Conservation (phyloP, 148 eudicot genomes). For the Chenopodium album region DNA sequence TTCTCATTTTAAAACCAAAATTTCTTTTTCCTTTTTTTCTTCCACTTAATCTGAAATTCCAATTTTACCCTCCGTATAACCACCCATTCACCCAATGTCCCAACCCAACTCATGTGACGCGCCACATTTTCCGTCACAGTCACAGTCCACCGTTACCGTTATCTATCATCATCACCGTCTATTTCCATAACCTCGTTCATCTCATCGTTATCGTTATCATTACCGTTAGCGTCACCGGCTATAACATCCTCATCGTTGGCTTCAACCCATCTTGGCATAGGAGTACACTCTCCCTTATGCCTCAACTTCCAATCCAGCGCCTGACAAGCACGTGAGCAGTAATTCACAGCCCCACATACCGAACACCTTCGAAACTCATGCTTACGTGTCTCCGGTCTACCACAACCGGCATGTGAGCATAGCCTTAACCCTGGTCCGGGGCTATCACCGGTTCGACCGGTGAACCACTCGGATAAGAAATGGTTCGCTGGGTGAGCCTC, state of each 20-base stretch:
- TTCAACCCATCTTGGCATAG: constrained; percentile 35
- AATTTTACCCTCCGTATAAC: constrained; percentile 17
- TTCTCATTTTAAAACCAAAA: constrained; percentile 10
- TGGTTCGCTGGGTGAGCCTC: constrained; percentile 69
- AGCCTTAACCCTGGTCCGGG: constrained; percentile 22
- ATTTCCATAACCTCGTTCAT: background rate
- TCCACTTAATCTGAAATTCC: background rate
- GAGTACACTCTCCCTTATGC: constrained; percentile 57
- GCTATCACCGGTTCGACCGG: background rate
- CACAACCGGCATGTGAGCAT: constrained; percentile 55
- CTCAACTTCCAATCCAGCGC: constrained; percentile 70
- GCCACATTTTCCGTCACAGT: constrained; percentile 26
- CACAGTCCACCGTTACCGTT: constrained; percentile 14
- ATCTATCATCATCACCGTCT: background rate
- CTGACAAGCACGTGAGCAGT: constrained; percentile 78
- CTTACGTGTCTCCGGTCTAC: constrained; percentile 61
- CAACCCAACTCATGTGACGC: constrained; percentile 29
- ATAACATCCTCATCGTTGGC: constrained; percentile 4
- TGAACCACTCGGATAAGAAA: constrained; percentile 64
- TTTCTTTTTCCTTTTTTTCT: background rate
- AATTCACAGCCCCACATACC: constrained; percentile 58
- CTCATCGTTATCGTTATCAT: constrained; percentile 9
- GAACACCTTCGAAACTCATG: constrained; percentile 70
- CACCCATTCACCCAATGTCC: too few relatives aligned
- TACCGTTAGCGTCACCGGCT: constrained; percentile 15